Percentiles rank a stretch among this genome's conserved stretches.
phyloP scores from a whole-genome alignment of 192 early-diverging fungal species.

The Bifiguratus adelaidae region DNA sequence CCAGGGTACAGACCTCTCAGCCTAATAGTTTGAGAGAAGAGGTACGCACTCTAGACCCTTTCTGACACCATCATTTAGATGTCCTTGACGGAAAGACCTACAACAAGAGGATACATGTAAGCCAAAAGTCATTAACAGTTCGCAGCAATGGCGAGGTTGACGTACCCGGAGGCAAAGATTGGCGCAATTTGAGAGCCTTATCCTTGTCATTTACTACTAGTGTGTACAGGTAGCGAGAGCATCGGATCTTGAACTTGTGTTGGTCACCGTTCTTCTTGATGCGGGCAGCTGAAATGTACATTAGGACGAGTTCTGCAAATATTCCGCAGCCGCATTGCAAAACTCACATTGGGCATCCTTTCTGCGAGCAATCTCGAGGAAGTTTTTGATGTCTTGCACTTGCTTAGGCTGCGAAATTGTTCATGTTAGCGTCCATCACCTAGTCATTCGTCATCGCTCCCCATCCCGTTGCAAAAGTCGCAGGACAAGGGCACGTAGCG shows the following conservation, averaged over 20 bases:
- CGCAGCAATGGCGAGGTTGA: neutral
- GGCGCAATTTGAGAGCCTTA: constrained; percentile 93
- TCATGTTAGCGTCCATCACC: no score
- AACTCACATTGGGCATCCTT: constrained; percentile 94
- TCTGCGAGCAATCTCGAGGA: constrained; percentile 89
- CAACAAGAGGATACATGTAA: neutral
- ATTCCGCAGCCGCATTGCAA: no score
- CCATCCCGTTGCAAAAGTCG: no score
- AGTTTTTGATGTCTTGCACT: constrained; percentile 96
- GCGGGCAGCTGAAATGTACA: constrained; percentile 53
- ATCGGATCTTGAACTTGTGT: constrained; percentile 99
- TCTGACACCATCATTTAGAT: no score
- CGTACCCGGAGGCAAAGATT: constrained; percentile 89
- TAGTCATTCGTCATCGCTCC: no score
- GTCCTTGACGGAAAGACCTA: constrained; percentile 20
- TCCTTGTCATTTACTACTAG: constrained; percentile 87
- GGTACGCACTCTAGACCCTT: no score
- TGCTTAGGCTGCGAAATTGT: constrained; percentile 99
- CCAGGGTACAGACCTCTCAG: no score
- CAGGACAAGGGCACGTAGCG: no score
- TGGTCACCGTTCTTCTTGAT: constrained; percentile 92
- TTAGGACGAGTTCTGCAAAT: no score
- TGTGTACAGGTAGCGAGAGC: constrained; percentile 98
- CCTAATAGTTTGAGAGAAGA: no score
- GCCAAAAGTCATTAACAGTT: neutral